Percentiles rank a stretch among this genome's conserved stretches.
phyloP scores from a whole-genome alignment of 352 stramenopile species.

The Phytophthora brassicae region DNA sequence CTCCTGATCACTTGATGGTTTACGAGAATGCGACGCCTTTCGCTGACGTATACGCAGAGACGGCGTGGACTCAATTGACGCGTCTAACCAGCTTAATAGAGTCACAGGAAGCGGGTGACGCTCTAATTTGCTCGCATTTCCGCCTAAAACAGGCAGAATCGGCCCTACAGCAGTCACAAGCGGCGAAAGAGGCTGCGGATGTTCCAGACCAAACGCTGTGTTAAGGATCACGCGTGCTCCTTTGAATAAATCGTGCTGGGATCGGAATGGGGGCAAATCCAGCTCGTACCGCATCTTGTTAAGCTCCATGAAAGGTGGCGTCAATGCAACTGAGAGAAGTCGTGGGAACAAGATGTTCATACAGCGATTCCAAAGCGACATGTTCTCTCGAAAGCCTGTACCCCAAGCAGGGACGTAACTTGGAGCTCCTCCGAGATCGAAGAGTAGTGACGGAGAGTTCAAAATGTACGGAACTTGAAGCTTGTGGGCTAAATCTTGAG shows the following conservation, averaged over 20 bases:
- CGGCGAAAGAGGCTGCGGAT: conserved; percentile 74
- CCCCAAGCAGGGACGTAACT: conserved; percentile 86
- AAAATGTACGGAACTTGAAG: conserved; percentile 74
- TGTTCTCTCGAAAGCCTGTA: conserved; percentile 76
- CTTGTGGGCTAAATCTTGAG: conserved; percentile 78
- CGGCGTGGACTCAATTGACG: conserved; percentile 17
- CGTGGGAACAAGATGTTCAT: conserved; percentile 91
- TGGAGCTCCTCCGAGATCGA: conserved; percentile 69
- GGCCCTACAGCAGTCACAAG: conserved; percentile 79
- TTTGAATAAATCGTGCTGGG: conserved; percentile 89
- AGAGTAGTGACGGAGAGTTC: conserved; percentile 87
- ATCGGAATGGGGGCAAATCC: conserved; percentile 67
- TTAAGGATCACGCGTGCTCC: conserved; percentile 84
- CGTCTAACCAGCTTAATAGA: conserved; percentile 47
- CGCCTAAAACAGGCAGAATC: conserved; percentile 52
- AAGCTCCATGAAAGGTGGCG: conserved; percentile 87
- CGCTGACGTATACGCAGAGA: conserved; percentile 33
- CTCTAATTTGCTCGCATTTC: conserved; percentile 36
- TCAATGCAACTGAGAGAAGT: conserved; percentile 81
- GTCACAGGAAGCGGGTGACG: conserved; percentile 31
- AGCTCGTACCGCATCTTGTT: conserved; percentile 87
- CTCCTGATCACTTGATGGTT: conserved; percentile 12
- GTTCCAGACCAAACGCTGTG: conserved; percentile 86
- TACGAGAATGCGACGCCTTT: conserved; percentile 22
- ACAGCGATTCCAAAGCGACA: conserved; percentile 88